These are phyloP conservation scores for Nemania diffusa DNA, from an alignment of 2,329 filamentous ascomycete species.

Conservation along the genomic window DNA sequence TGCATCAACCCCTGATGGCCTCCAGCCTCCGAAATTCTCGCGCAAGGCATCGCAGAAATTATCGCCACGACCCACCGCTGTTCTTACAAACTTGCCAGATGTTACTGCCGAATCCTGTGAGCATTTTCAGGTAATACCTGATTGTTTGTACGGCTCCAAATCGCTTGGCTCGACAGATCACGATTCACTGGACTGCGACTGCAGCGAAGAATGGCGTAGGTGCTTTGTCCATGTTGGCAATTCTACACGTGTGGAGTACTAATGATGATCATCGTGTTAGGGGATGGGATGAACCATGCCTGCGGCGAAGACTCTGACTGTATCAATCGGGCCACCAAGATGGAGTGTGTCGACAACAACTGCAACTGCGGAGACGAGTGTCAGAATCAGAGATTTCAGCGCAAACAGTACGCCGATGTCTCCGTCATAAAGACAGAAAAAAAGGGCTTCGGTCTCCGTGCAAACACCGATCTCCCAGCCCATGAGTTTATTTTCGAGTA, in stretches of 20 bases:
- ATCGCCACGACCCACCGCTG: constrained; percentile 67
- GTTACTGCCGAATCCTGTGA: constrained; percentile 78
- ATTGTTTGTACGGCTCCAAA: constrained; percentile 92
- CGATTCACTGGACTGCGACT: constrained; percentile 93
- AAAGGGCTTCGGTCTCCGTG: constrained; percentile 92
- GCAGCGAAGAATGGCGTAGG: constrained; percentile 94
- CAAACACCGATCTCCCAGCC: constrained; percentile 78
- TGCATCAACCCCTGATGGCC: constrained; percentile 59
- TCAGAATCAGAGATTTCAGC: constrained; percentile 95
- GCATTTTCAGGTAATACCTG: constrained; percentile 82
- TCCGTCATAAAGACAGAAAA: constrained; percentile 98
- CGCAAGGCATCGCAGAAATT: constrained; percentile 80
- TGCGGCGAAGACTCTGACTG: constrained; percentile 97
- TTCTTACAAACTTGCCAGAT: constrained; percentile 82
- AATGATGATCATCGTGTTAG: constrained; percentile 52
- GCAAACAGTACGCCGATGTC: constrained; percentile 87
- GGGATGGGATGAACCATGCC: constrained; percentile 76
- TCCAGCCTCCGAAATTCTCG: constrained; percentile 74
- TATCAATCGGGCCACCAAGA: constrained; percentile 97
- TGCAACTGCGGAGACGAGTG: constrained; percentile 89
- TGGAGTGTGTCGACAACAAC: constrained; percentile 86
- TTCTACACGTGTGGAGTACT: constrained; percentile 36
- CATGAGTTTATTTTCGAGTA: constrained; percentile 98
- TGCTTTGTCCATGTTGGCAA: constrained; percentile 42
- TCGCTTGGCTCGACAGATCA: constrained; percentile 91